Base-by-base conservation (phyloP, 202 grass and related monocot species). In the Schoenoplectus tabernaemontani region DNA sequence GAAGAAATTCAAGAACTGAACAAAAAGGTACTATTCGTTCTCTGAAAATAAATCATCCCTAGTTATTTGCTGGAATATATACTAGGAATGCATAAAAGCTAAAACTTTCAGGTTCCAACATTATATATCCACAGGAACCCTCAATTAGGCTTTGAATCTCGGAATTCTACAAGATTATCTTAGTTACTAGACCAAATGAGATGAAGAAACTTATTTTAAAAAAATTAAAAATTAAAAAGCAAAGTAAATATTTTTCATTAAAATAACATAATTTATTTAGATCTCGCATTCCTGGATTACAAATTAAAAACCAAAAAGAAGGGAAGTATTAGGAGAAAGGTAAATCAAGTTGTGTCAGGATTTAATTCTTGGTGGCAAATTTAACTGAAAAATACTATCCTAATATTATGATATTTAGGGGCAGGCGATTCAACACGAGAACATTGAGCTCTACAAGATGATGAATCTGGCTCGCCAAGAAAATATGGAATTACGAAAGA, bases 1-100 rank as follows among this genome's bases (percentile, higher is more conserved):
- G 83, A 91, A 11, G 81, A 88, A 89, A 97, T 97, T 77, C 88
- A 97, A 9, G 88, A 93, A 73, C 85, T 91, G 26, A 85, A 91
- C 85, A 78, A 15, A 39, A 93, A 93, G 93, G 93, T 97, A 84
- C 4, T 70, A 12, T 10, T 15, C 11, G 57, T 16, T 39, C 51
- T 44, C 4, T 76, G 44, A 48, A 48, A 9, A 58, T 34, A 28
- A 37, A 4, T 37, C 36, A 37, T 37, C 36, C 36, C n/a, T n/a
- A n/a, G n/a, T 37, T 37, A 37, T 37, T 37, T 37, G 4, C n/a
- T n/a, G n/a, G n/a, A n/a, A n/a, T n/a, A n/a, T n/a, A n/a, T n/a
- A n/a, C n/a, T n/a, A n/a, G n/a, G n/a, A n/a, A n/a, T n/a, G n/a
- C n/a, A n/a, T n/a, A n/a, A n/a, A n/a, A n/a, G n/a, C n/a, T n/a